Evolutionary conservation across 371 early-diverging fungal species (phyloP), one percentile per base, ranked within the genome.

Genomic region (Circinella minor): DNA sequence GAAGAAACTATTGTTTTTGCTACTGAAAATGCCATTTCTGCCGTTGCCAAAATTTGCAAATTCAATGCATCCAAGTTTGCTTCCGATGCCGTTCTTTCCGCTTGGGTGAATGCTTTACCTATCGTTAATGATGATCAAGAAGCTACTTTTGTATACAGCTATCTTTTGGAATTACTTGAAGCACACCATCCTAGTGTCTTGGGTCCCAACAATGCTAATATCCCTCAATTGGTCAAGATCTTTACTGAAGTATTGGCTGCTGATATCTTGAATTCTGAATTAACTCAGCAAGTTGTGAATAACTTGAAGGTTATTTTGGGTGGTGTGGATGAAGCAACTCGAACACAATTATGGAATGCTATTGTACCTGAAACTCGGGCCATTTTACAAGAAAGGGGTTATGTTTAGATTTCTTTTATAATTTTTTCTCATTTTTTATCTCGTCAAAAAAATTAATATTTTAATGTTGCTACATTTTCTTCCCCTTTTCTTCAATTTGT

Each of bases 21-120:
- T 1, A 94, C 94, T 0, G 98, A 98, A 80, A 98, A 96, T 73
- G 93, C 93, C 9, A 85, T 96, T 17, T 84, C 96, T 15, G 96
- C 98, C 10, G 77, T 98, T 48, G 92, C 92, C 71, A 98, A 97
- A 85, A 92, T 96, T 55, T 89, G 91, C 78, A 86, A 88, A 62
- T 91, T 82, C 76, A 87, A 88, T 73, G 73, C 71, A 62, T 71
- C 74, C 71, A 84, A 87, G 70, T 78, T 90, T 60, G 89, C 93
- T 66, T 72, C 88, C 13, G 88, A 92, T 57, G 71, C 83, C 15
- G 91, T 93, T 14, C 74, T 96, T 63, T 80, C 85, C 18, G 81
- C 86, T 13, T 96, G 96, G 97, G 81, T 96, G 63, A 73, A 78
- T 3, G 82, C 92, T 3, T 83, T 98, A 65, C 98, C 98, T 1